Evolutionary conservation across 164 flowering plant species (phyloP), one percentile per base, ranked within the genome.

Genomic region (Vitis rotundifolia): DNA sequence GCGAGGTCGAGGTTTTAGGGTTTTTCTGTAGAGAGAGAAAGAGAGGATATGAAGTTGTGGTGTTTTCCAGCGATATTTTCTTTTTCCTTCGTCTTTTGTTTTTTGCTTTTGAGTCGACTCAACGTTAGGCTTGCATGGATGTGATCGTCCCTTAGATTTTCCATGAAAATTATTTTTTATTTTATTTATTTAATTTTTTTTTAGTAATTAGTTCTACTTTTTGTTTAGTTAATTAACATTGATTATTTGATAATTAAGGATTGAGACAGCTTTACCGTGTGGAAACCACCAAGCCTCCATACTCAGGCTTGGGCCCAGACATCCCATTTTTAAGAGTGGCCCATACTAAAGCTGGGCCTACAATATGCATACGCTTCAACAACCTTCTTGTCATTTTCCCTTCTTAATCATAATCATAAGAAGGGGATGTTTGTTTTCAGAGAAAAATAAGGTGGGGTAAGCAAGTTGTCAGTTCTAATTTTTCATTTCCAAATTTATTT

Each of bases 111-210:
- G 77, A 71, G 80, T 78, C 80, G 73, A 78, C 80, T 78, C 72
- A 73, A 78, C 80, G 80, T 78, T 74, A 67, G 72, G 69, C 75
- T 59, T 71, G 72, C 79, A 75, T 75, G 77, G 77, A 66, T 75
- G 70, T 69, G 77, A 74, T 74, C 69, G 52, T 44, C 31, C 51
- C 58, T 53, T 64, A 64, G 68, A 58, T 69, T 74, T 69, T 68
- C 1, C 26, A 9, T 12, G 64, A 44, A 55, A 22, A 22, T 22
- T 22, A 15, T 37, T 18, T 68, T 6, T 22, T 13, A 31, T 37
- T 57, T 26, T 71, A 37, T 56, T 15, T 61, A 51, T 61, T 9
- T 26, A 59, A 61, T 55, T 15, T 11, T 58, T 18, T 58, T 37
- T 59, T 49, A 13, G 14, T 10, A 19, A 37, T 37, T 37, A 3